A percentile compares a stretch with the other conserved stretches of the same genome.
These are phyloP conservation scores for Voacanga thouarsii DNA, from an alignment of 257 asterid genomes.

Conservation along the genomic window DNA sequence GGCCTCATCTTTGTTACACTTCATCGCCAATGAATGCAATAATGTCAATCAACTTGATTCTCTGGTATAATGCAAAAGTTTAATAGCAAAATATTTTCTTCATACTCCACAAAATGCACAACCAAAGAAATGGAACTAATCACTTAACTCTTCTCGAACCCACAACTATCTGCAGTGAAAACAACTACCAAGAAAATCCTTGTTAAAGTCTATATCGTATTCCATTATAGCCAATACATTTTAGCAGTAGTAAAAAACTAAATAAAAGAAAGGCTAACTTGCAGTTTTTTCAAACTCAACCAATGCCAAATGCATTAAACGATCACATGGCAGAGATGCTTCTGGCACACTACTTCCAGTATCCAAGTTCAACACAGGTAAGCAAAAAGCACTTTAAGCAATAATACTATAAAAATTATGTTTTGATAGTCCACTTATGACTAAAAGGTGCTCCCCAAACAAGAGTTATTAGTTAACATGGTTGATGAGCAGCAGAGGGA, in stretches of 20 bases:
- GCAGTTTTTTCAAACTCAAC: too few species aligned
- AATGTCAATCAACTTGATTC: conserved; percentile 7
- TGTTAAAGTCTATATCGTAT: background rate
- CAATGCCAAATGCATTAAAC: too few species aligned
- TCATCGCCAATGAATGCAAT: conserved; percentile 39
- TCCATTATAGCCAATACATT: background rate
- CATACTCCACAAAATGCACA: background rate
- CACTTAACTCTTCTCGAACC: background rate
- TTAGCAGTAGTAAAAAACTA: background rate
- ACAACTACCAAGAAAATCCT: background rate
- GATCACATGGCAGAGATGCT: too few species aligned
- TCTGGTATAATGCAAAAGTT: conserved; percentile 7
- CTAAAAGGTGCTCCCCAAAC: too few species aligned
- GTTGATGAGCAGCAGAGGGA: too few species aligned
- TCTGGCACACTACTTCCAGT: too few species aligned
- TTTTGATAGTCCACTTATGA: too few species aligned
- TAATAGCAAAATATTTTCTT: background rate
- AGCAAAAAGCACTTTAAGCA: too few species aligned
- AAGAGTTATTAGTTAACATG: too few species aligned
- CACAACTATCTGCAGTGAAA: background rate
- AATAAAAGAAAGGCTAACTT: too few species aligned
- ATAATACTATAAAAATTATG: too few species aligned
- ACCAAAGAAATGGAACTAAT: background rate
- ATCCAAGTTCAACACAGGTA: too few species aligned
- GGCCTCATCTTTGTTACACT: conserved; percentile 89